Evolutionary conservation across 768 basidiomycete genomes (phyloP).

Genomic region (Boletales sp.): DNA sequence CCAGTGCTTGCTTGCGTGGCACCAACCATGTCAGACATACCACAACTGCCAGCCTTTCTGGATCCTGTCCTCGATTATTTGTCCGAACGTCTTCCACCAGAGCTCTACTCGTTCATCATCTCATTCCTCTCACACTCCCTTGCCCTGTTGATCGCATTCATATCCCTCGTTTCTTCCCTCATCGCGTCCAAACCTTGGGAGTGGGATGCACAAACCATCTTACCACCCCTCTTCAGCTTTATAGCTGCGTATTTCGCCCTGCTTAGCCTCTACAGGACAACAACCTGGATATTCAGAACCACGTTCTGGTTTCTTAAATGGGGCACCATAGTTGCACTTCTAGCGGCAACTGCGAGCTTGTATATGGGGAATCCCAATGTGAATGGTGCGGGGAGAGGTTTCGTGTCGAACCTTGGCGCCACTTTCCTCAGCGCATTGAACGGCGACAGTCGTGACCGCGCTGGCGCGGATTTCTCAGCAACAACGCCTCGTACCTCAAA

Average conservation of each 20-base stretch:
- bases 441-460: conserved; percentile 31
- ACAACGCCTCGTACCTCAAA: conserved; percentile 14
- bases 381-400: conserved; percentile 29
- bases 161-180: conserved; percentile 46
- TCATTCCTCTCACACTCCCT: conserved; percentile 51
- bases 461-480: conserved; percentile 22
- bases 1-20: conserved; percentile 16
- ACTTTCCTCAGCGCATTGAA: conserved; percentile 43
- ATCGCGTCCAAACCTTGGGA: conserved; percentile 49
- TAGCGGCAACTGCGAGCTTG: conserved; percentile 57
- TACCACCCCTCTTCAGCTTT: conserved; percentile 73
- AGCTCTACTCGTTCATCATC: conserved; percentile 50
- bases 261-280: conserved; percentile 75
- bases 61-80: conserved; percentile 55
- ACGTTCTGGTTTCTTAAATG: conserved; percentile 74
- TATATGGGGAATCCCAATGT: conserved; percentile 41
- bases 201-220: conserved; percentile 64
- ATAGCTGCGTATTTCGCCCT: conserved; percentile 73
- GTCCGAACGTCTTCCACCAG: conserved; percentile 50
- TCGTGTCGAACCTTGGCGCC: conserved; percentile 39
- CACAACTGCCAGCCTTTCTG: conserved; percentile 44
- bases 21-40: conserved; percentile 28
- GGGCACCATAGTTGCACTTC: conserved; percentile 55
- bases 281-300: conserved; percentile 67
- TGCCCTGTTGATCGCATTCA: conserved; percentile 46